Percentiles rank a stretch among this genome's conserved stretches.
Conservation (phyloP, 441 rosid genomes). For the Gossypium gossypioides region DNA sequence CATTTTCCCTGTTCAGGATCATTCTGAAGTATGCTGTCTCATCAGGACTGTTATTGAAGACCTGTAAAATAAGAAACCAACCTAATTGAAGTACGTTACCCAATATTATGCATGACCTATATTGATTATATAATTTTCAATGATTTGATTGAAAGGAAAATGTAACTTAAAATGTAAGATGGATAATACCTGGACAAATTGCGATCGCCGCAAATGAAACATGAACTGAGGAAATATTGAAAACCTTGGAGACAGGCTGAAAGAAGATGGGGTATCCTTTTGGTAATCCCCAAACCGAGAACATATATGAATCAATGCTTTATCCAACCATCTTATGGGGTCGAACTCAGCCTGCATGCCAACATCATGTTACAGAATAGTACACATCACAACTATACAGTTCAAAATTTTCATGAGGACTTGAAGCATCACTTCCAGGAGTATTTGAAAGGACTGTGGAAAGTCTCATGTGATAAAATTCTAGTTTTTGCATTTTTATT, state of each 20-base stretch:
- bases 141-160: neutral
- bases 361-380: constrained; percentile 13
- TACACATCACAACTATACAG: neutral
- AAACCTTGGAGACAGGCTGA: constrained; percentile 67
- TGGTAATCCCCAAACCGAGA: constrained; percentile 81
- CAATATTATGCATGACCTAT: neutral
- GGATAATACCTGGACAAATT: constrained; percentile 75
- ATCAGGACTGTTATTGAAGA: constrained; percentile 88
- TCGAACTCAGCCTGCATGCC: constrained; percentile 69
- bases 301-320: constrained; percentile 72
- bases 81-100: constrained; percentile 11
- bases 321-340: constrained; percentile 92
- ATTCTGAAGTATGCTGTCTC: constrained; percentile 93
- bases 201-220: constrained; percentile 87
- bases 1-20: constrained; percentile 77
- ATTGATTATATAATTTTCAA: neutral
- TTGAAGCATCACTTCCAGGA: neutral
- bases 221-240: constrained; percentile 81
- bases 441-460: neutral
- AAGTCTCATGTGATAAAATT: neutral
- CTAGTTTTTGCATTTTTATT: neutral
- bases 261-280: constrained; percentile 70
- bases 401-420: neutral
- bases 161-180: neutral
- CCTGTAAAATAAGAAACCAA: constrained; percentile 38